These are phyloP conservation scores for Dothistroma pini DNA, from an alignment of 2,329 filamentous ascomycete species.

Conservation along the genomic window DNA sequence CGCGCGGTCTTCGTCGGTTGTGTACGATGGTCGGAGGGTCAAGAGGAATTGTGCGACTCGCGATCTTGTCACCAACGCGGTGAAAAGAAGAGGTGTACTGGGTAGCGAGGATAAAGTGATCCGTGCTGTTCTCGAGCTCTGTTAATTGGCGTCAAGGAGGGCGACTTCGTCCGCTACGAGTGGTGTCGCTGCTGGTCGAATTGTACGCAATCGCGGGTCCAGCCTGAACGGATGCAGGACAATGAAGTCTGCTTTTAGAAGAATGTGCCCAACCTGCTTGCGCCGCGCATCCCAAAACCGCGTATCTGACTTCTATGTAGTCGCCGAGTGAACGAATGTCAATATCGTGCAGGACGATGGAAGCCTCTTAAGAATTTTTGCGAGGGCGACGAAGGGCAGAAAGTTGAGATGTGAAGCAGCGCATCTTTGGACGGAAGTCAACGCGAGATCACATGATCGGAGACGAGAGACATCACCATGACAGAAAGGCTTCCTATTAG, in stretches of 20 bases:
- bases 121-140: not conserved
- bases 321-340: not conserved
- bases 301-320: not conserved
- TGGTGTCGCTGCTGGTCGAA: not conserved
- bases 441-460: not conserved
- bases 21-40: not conserved
- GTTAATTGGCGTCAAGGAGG: not conserved
- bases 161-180: not conserved
- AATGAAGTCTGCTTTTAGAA: not conserved
- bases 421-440: not conserved
- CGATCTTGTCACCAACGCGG: not conserved
- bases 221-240: not conserved
- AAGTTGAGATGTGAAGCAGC: not conserved
- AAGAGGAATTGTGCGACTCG: not conserved
- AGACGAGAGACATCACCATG: not conserved
- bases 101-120: not conserved
- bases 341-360: not conserved
- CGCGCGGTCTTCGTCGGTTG: not conserved
- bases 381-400: not conserved
- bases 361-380: constrained; percentile 1
- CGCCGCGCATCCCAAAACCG: not conserved
- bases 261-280: not conserved
- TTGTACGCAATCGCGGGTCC: not conserved
- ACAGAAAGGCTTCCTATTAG: not conserved
- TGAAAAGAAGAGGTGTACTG: not conserved